Evolutionary conservation across 148 eudicot genomes (phyloP).

Genomic region (Nyssa sinensis): DNA sequence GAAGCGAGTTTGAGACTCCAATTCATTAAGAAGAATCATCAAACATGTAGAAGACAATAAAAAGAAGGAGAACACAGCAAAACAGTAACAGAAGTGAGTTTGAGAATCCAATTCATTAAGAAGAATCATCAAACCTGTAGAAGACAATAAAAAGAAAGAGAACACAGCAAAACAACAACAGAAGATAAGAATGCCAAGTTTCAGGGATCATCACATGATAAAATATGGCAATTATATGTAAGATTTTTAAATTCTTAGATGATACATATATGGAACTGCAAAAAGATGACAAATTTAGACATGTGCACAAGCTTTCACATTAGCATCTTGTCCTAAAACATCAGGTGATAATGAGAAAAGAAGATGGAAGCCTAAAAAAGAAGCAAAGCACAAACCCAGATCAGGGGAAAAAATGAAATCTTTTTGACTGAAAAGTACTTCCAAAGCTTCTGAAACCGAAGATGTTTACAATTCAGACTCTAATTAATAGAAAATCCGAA

Average conservation of each 20-base stretch:
- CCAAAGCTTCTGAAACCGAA: neutral
- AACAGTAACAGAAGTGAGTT: slow-evolving; percentile 16
- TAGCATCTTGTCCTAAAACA: too few relatives aligned
- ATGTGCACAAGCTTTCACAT: too few relatives aligned
- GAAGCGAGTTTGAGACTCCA: slow-evolving; percentile 13
- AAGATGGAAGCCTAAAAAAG: too few relatives aligned
- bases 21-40: slow-evolving; percentile 7
- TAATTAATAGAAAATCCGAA: neutral
- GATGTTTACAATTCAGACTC: neutral
- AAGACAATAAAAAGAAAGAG: slow-evolving; percentile 27
- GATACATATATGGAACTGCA: too few relatives aligned
- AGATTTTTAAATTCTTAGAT: too few relatives aligned
- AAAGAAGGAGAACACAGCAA: slow-evolving; percentile 22
- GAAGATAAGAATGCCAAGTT: neutral
- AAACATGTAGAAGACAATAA: slow-evolving; percentile 21
- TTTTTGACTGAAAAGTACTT: neutral
- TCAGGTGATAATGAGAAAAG: too few relatives aligned
- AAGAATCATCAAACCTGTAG: slow-evolving; percentile 18
- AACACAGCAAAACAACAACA: slow-evolving; percentile 5
- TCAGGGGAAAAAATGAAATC: neutral
- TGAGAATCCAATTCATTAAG: neutral
- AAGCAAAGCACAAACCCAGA: too few relatives aligned
- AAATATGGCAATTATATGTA: too few relatives aligned
- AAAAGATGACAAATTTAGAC: too few relatives aligned
- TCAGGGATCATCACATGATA: too few relatives aligned